These are phyloP conservation scores for Eucalyptus dawsonii DNA, from an alignment of 345 rosid genomes.

Conservation along the genomic window DNA sequence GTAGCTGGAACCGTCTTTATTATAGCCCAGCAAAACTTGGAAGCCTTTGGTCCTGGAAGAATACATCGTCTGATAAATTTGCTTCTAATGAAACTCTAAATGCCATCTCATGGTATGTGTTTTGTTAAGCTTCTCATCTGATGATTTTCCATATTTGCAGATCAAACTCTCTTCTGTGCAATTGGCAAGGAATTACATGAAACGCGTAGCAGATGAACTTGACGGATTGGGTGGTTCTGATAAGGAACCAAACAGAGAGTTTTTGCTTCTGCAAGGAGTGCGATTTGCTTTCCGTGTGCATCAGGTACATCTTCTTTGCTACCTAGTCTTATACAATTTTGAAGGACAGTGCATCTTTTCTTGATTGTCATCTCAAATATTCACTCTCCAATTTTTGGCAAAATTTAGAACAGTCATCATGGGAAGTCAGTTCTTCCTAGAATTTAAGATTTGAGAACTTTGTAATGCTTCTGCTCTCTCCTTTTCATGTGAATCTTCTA, in stretches of 20 bases:
- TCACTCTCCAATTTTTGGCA: background rate
- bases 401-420: background rate
- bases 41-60: background rate
- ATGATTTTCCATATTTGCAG: constrained; percentile 18
- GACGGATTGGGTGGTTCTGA: constrained; percentile 68
- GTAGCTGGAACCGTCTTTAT: background rate
- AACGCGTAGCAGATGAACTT: constrained; percentile 80
- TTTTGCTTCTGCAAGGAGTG: constrained; percentile 85
- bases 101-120: background rate
- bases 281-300: constrained; percentile 96
- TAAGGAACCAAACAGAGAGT: constrained; percentile 90
- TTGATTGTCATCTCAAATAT: background rate
- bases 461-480: background rate
- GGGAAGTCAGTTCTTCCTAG: background rate
- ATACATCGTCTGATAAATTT: background rate
- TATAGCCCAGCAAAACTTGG: background rate
- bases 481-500: background rate
- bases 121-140: background rate
- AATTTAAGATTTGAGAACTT: background rate
- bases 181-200: constrained; percentile 92
- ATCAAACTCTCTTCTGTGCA: constrained; percentile 96
- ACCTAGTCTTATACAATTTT: background rate
- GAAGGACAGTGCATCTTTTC: background rate
- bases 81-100: background rate
- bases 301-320: constrained; percentile 37